These are phyloP conservation scores for Nicotiana rustica DNA, from an alignment of 305 asterid genomes.

Conservation along the genomic window DNA sequence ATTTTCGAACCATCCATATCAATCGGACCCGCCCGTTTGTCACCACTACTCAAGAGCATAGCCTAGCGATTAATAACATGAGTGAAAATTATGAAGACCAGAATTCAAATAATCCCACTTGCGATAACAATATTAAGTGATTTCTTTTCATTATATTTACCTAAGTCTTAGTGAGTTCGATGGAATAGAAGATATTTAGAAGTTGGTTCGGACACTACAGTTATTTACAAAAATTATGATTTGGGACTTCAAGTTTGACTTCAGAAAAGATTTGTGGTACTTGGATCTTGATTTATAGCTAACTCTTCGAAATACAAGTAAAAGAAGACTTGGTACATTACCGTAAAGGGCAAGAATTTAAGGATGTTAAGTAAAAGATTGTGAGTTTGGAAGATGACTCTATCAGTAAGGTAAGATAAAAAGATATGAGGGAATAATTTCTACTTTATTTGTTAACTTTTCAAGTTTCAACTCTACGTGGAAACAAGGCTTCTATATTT, in stretches of 20 bases:
- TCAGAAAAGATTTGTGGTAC: background rate
- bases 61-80: background rate
- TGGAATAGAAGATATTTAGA: too few species aligned
- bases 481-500: background rate
- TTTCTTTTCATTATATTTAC: background rate
- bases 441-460: background rate
- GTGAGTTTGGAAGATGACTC: background rate
- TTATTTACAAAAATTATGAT: too few species aligned
- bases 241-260: background rate
- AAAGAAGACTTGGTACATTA: constrained; percentile 1
- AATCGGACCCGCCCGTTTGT: too few species aligned
- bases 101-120: background rate
- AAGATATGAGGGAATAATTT: background rate
- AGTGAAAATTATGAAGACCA: background rate
- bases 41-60: background rate
- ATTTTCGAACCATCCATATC: too few species aligned
- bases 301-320: background rate
- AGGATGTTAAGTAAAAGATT: background rate
- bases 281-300: background rate
- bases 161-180: background rate
- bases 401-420: background rate
- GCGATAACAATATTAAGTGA: background rate
- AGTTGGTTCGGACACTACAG: too few species aligned
- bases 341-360: background rate
- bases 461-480: background rate